Base-by-base conservation (phyloP, 192 early-diverging fungal species). In the Rhizophagus prolifer region DNA sequence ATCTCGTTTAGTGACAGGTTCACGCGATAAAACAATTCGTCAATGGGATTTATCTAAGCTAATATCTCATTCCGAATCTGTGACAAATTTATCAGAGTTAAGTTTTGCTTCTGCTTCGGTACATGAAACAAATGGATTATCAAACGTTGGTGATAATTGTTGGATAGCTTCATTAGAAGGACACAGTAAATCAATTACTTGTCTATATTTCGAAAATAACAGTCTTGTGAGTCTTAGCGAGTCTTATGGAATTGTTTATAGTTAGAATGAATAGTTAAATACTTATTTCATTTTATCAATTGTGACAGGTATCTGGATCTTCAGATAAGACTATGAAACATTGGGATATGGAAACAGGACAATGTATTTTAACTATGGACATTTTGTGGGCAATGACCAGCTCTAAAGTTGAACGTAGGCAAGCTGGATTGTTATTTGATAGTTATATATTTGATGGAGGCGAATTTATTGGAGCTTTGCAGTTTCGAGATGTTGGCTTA, bases 281-380 rank as follows among this genome's bases (percentile, higher is more conserved):
- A 70, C 80, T 82, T 54, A 82, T 31, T 46, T 61, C n/a, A 79
- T 80, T 28, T 79, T 84, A 64, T 58, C 79, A 0, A 80, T 79
- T 13, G 83, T 85, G 50, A 23, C 80, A 92, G 86, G 81, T 93
- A 19, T 90, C 92, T 3, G 93, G 92, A 63, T 88, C 91, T 25
- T 87, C 90, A 19, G 93, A 94, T 81, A 84, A 87, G 68, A 93
- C 93, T 1, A 89, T 94, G 72, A 88, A 88, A 70, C 89, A 91
- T 67, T 94, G 93, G 93, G 93, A 94, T 77, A 63, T 94, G 81
- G 79, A 81, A 30, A 91, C 88, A 36, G 90, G 90, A 30, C 79
- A 85, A 69, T 81, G 89, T 84, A 85, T 91, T 28, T 81, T 89
- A 13, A 87, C 89, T 5, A 84, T 94, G 78, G 91, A 92, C 75